Evolutionary conservation across 257 asterid genomes (phyloP).

Genomic region (Plantago major): DNA sequence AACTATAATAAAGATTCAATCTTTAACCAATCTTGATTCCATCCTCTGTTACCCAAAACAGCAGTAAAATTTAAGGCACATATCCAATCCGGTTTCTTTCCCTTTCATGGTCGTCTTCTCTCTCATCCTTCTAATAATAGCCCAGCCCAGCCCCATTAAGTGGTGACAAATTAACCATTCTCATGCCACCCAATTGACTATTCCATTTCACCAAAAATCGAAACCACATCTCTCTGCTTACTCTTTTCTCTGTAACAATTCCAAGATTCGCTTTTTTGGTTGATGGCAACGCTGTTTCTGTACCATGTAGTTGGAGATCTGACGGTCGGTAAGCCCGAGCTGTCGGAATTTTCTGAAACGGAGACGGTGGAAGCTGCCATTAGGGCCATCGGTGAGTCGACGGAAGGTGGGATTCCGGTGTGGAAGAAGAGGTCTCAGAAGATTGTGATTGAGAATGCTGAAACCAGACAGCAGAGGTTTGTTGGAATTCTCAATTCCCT

Average conservation of each 20-base stretch:
- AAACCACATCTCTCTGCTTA: too few species aligned
- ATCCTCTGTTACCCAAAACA: too few species aligned
- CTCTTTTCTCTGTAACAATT: neutral
- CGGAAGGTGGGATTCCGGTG: conserved; percentile 86
- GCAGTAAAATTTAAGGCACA: too few species aligned
- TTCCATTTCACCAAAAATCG: too few species aligned
- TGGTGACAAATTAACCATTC: too few species aligned
- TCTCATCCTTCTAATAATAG: too few species aligned
- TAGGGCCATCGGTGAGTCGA: conserved; percentile 70
- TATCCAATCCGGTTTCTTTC: too few species aligned
- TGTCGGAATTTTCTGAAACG: conserved; percentile 72
- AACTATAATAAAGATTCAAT: too few species aligned
- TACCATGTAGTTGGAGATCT: conserved; percentile 98
- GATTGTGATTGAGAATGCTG: conserved; percentile 58
- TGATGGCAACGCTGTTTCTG: conserved; percentile 83
- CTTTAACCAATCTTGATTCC: too few species aligned
- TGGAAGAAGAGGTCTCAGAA: conserved; percentile 78
- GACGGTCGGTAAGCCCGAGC: conserved; percentile 96
- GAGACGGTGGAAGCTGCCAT: conserved; percentile 89
- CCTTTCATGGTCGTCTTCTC: too few species aligned
- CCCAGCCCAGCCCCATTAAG: too few species aligned
- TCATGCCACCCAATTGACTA: too few species aligned
- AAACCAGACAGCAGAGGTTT: conserved; percentile 73
- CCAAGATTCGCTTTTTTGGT: neutral
- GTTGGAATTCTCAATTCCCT: conserved; percentile 81